Percentiles rank a stretch among this genome's conserved stretches.
These are phyloP conservation scores for Aspergillus pseudoglaucus DNA, from an alignment of 2,329 filamentous ascomycete species.

Conservation along the genomic window DNA sequence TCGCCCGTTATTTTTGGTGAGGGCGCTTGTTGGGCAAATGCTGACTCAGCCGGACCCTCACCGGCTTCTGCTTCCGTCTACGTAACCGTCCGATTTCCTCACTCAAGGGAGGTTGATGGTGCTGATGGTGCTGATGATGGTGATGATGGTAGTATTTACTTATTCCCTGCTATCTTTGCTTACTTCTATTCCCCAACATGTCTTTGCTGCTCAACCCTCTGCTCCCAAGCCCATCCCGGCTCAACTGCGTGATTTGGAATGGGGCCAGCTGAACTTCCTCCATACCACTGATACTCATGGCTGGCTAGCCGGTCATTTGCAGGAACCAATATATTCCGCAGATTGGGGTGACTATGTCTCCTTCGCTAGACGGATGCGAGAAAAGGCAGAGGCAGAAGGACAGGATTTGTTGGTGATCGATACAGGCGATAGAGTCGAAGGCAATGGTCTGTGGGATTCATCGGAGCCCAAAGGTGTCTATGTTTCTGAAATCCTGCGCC, in stretches of 20 bases:
- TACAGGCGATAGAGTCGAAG: slow-evolving; percentile 87
- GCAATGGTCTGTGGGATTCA: slow-evolving; percentile 89
- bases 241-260: slow-evolving; percentile 75
- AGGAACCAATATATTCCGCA: slow-evolving; percentile 87
- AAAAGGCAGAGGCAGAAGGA: slow-evolving; percentile 69
- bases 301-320: slow-evolving; percentile 88
- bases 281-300: slow-evolving; percentile 95
- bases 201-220: slow-evolving; percentile 63
- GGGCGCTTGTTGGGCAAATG: slow-evolving; percentile 26
- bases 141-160: background rate
- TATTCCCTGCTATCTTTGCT: slow-evolving; percentile 3
- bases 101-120: background rate
- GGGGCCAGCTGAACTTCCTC: slow-evolving; percentile 96
- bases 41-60: slow-evolving; percentile 30
- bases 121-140: background rate
- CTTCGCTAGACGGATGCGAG: slow-evolving; percentile 75
- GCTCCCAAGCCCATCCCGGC: slow-evolving; percentile 71
- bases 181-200: slow-evolving; percentile 16
- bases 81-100: background rate
- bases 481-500: slow-evolving; percentile 76
- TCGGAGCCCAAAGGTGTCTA: slow-evolving; percentile 82
- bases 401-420: slow-evolving; percentile 88
- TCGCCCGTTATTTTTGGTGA: slow-evolving; percentile 4
- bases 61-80: slow-evolving; percentile 29
- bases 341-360: slow-evolving; percentile 99